Base-by-base conservation (phyloP, 768 basidiomycete genomes). In the Lentinula aciculospora region DNA sequence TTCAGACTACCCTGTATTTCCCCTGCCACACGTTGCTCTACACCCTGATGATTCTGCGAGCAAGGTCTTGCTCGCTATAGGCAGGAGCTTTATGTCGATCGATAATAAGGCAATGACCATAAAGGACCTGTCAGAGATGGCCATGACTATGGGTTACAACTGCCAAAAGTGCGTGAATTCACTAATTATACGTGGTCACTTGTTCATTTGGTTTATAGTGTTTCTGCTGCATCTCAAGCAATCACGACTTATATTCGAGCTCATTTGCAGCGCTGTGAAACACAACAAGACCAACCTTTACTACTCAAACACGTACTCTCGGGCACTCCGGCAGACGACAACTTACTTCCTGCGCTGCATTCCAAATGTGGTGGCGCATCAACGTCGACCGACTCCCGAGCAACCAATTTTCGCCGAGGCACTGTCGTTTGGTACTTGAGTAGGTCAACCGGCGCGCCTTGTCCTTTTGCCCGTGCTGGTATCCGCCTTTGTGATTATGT, bases 41-140 rank as follows among this genome's bases (percentile, higher is more conserved):
- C 89, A 91, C 62, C 81, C 83, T 3, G 89, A 90, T 62, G 89
- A 91, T 70, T 84, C 85, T 10, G 74, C 68, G 58, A 86, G 77
- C 68, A 89, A 86, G 68, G 84, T 89, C 57, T 85, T 89, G 62
- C 77, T 84, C 57, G 87, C 88, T 44, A 82, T 91, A 63, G 86
- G 80, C 28, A 82, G 86, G 28, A 79, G 88, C 28, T 83, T 91
- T 62, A 77, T 89, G 66, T 85, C 88, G 32, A 84, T 91, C 58
- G 82, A 86, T 66, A 92, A 92, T 70, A 83, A 87, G 49, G 89
- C 89, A 47, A 88, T 90, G 84, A 91, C 89, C 40, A 86, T 91
- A 73, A 92, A 91, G 69, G 89, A 92, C 73, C 82, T 92, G 55
- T 84, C 89, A 31, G 86, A 90, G 63, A 81, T 84, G 73, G 78